A percentile compares a stretch with the other conserved stretches of the same genome.
phyloP scores from a whole-genome alignment of 768 basidiomycete species.

The Suillus tomentosus region DNA sequence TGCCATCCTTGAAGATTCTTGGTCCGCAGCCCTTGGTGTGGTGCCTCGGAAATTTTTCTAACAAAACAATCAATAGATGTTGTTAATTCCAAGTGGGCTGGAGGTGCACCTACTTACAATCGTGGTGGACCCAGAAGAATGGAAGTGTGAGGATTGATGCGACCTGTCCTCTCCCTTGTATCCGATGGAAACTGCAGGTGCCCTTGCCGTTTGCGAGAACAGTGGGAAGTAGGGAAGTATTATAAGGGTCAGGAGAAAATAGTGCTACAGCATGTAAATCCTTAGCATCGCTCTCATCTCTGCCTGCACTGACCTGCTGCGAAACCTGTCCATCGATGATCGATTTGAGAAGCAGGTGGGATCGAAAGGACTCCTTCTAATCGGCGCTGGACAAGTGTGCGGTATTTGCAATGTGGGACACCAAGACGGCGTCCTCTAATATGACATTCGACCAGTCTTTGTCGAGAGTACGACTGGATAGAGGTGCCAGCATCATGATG shows the following conservation, averaged over 20 bases:
- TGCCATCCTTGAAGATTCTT: too few species aligned
- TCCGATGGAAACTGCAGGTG: neutral
- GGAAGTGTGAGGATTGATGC: neutral
- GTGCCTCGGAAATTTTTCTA: too few species aligned
- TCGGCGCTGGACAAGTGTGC: neutral
- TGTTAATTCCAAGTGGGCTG: too few species aligned
- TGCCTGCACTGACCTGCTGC: neutral
- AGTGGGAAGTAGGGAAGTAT: neutral
- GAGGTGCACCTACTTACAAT: neutral
- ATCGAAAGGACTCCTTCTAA: neutral
- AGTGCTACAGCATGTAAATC: neutral
- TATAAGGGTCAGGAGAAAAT: neutral
- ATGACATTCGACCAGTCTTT: neutral
- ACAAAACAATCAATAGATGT: too few species aligned
- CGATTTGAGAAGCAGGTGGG: neutral
- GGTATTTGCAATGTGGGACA: neutral
- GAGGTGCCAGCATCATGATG: too few species aligned
- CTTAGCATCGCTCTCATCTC: neutral
- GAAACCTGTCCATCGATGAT: neutral
- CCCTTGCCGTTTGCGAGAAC: neutral
- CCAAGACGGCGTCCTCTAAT: neutral
- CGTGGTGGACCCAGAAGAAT: neutral
- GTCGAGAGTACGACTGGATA: neutral
- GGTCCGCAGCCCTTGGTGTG: neutral
- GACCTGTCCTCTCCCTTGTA: neutral